phyloP scores from a whole-genome alignment of 2,329 filamentous ascomycete genomes.

The Colletotrichum simmondsii region DNA sequence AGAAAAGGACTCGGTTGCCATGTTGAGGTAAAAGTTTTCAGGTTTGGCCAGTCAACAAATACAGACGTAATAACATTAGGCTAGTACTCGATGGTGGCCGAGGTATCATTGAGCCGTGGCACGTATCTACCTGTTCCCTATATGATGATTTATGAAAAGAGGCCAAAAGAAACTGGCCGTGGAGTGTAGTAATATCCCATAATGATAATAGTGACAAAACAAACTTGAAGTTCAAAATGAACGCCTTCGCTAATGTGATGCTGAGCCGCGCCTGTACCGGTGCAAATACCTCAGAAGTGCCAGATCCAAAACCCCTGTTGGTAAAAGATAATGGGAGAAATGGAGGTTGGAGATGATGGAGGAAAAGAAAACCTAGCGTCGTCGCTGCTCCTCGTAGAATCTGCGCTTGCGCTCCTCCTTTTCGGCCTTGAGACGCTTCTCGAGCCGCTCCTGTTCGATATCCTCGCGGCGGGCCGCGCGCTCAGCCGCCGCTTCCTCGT shows the following conservation, averaged over 20 bases:
- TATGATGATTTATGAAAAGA: background rate
- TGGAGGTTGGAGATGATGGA: background rate
- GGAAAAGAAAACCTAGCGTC: background rate
- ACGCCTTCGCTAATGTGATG: conserved; percentile 54
- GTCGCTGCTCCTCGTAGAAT: conserved; percentile 42
- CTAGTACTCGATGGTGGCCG: conserved; percentile 1
- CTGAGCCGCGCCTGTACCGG: conserved; percentile 23
- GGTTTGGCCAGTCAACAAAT: background rate
- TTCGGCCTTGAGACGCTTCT: conserved; percentile 69
- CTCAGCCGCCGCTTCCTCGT: conserved; percentile 74
- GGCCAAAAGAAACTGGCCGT: background rate
- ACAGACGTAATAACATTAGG: conserved; percentile 25
- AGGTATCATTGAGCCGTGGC: conserved; percentile 17
- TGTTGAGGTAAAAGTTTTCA: background rate
- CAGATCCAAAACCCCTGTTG: conserved; percentile 20
- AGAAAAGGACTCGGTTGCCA: background rate
- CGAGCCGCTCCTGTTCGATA: conserved; percentile 70
- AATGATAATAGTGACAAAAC: conserved; percentile 9
- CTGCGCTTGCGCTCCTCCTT: conserved; percentile 67
- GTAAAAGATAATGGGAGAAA: background rate
- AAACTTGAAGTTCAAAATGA: conserved; percentile 34
- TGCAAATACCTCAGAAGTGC: conserved; percentile 14
- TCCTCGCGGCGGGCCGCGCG: conserved; percentile 75
- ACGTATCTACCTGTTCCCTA: background rate
- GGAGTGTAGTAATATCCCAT: background rate